Percentiles rank a stretch among this genome's conserved stretches.
These are phyloP conservation scores for Heterobasidion parviporum DNA, from an alignment of 1,284 basidiomycete species.

Conservation along the genomic window DNA sequence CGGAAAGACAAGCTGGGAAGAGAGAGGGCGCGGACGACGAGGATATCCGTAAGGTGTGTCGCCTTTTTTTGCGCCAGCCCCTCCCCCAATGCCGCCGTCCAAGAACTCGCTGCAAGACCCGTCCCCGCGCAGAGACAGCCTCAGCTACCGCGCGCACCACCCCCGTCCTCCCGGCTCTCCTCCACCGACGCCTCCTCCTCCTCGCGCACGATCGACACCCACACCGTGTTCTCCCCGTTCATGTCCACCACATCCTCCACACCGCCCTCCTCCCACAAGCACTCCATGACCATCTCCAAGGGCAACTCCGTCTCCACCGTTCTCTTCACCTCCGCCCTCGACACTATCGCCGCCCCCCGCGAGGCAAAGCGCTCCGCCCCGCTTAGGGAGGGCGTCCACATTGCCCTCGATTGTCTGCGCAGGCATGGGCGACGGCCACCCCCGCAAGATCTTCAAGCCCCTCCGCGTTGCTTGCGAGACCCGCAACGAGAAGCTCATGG, in stretches of 20 bases:
- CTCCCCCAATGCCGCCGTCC: not conserved
- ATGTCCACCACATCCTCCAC: not conserved
- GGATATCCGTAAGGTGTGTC: conserved; percentile 12
- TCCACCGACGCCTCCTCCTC: conserved; percentile 3
- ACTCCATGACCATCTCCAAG: conserved; percentile 65
- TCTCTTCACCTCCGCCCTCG: conserved; percentile 80
- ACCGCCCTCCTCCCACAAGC: conserved; percentile 27
- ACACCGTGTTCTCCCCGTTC: conserved; percentile 8
- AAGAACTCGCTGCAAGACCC: not conserved
- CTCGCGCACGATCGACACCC: conserved; percentile 5
- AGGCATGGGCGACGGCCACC: conserved; percentile 61
- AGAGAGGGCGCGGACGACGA: conserved; percentile 58
- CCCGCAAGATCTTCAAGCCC: conserved; percentile 87
- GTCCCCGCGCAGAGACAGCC: not conserved
- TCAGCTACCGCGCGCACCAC: not conserved
- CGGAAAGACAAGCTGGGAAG: conserved; percentile 54
- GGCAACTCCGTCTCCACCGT: conserved; percentile 70
- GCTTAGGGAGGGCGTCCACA: conserved; percentile 77
- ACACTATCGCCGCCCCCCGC: conserved; percentile 80
- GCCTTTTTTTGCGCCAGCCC: not conserved
- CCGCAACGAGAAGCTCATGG: conserved; percentile 83
- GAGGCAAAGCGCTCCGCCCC: conserved; percentile 81
- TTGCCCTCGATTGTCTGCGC: conserved; percentile 73
- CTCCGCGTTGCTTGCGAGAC: conserved; percentile 92
- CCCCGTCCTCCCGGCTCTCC: not conserved